phyloP scores from a whole-genome alignment of 2,329 filamentous ascomycete genomes.

The Fusarium illudens region DNA sequence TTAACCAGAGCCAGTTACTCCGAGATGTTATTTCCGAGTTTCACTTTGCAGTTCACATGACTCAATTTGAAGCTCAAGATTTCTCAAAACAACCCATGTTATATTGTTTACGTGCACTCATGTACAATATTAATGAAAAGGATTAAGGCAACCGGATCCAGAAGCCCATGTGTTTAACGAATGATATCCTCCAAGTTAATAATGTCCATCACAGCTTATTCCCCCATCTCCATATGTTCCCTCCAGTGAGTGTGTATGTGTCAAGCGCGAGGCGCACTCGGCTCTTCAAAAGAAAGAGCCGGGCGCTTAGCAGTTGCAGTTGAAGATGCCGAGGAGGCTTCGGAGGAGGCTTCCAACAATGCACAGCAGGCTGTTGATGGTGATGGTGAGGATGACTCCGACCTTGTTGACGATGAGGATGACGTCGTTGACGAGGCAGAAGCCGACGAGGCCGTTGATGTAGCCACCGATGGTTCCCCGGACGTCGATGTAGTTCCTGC shows the following conservation, averaged over 20 bases:
- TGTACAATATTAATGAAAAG: conserved; percentile 16
- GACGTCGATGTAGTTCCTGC: conserved; percentile 51
- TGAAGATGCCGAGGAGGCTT: conserved; percentile 43
- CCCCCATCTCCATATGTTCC: neutral
- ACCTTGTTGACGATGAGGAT: conserved; percentile 41
- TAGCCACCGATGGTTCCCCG: conserved; percentile 41
- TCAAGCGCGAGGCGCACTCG: neutral
- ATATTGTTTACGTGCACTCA: conserved; percentile 1
- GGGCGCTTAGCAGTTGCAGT: conserved; percentile 47
- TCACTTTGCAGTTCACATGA: neutral
- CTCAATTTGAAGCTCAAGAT: neutral
- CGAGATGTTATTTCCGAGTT: neutral
- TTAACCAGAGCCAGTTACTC: neutral
- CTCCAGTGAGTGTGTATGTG: conserved; percentile 11
- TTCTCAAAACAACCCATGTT: neutral
- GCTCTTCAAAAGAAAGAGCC: neutral
- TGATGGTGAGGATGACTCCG: conserved; percentile 39
- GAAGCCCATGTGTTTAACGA: neutral
- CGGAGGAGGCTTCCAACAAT: conserved; percentile 45
- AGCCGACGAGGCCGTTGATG: conserved; percentile 43
- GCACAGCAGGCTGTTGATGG: conserved; percentile 46
- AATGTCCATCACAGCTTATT: conserved; percentile 16
- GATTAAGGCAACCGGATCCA: neutral
- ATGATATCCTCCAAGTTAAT: conserved; percentile 18
- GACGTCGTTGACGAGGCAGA: conserved; percentile 46